A percentile compares a stretch with the other conserved stretches of the same genome.
These are phyloP conservation scores for Leccinellum rugosiceps DNA, from an alignment of 768 basidiomycete genomes.

Conservation along the genomic window DNA sequence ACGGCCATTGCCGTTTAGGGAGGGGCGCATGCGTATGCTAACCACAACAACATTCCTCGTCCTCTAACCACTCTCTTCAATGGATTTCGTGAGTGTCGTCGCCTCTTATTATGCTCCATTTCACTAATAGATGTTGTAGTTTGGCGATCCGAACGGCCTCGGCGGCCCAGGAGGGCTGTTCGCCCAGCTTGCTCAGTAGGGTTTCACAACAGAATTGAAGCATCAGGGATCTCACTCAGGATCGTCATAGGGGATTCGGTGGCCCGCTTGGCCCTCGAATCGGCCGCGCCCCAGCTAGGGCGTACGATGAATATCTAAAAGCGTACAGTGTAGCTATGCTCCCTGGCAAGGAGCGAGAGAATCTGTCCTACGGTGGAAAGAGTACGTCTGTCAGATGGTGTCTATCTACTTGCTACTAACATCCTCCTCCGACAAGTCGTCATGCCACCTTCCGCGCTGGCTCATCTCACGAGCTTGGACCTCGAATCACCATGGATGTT, in stretches of 20 bases:
- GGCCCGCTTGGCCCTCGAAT: slow-evolving; percentile 45
- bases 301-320: slow-evolving; percentile 90
- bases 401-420: slow-evolving; percentile 9
- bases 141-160: slow-evolving; percentile 33
- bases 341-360: slow-evolving; percentile 79
- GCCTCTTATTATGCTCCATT: not conserved
- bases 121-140: slow-evolving; percentile 28
- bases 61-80: slow-evolving; percentile 24
- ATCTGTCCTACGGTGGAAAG: slow-evolving; percentile 96
- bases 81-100: slow-evolving; percentile 38
- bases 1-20: slow-evolving; percentile 30
- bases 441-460: slow-evolving; percentile 95
- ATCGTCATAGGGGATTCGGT: slow-evolving; percentile 47
- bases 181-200: slow-evolving; percentile 63
- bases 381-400: slow-evolving; percentile 54
- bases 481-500: slow-evolving; percentile 95
- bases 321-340: slow-evolving; percentile 97
- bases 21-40: slow-evolving; percentile 31
- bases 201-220: slow-evolving; percentile 1
- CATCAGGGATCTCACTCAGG: slow-evolving; percentile 15
- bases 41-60: slow-evolving; percentile 5
- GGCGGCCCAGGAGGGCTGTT: slow-evolving; percentile 58
- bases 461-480: slow-evolving; percentile 82
- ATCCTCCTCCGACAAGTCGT: slow-evolving; percentile 57
- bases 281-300: slow-evolving; percentile 55